Percentiles rank a stretch among this genome's conserved stretches.
These are phyloP conservation scores for Coffea humblotiana DNA, from an alignment of 305 asterid genomes.

Conservation along the genomic window DNA sequence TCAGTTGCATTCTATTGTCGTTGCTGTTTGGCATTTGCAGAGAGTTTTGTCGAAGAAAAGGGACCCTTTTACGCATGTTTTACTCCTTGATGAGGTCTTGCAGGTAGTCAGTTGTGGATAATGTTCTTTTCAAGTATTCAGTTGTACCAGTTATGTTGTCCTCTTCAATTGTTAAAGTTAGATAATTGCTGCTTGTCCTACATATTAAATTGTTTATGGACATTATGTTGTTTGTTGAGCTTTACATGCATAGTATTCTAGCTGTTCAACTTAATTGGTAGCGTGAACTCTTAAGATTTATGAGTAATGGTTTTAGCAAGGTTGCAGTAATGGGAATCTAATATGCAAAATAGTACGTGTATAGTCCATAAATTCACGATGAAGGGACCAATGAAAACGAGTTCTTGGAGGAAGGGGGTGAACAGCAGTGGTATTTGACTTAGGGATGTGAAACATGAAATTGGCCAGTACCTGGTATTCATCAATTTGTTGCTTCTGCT, in stretches of 20 bases:
- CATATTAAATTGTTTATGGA: background rate
- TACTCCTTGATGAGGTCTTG: conserved; percentile 87
- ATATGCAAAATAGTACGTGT: background rate
- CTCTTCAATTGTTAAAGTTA: background rate
- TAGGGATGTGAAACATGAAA: background rate
- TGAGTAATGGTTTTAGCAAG: background rate
- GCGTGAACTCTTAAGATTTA: background rate
- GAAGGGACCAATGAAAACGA: background rate
- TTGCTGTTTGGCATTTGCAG: conserved; percentile 95
- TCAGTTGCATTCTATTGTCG: conserved; percentile 74
- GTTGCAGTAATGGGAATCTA: background rate
- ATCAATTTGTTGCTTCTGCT: background rate
- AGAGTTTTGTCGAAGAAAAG: conserved; percentile 91
- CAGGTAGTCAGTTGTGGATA: conserved; percentile 46
- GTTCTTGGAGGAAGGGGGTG: background rate
- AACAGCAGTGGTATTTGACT: background rate
- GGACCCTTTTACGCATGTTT: conserved; percentile 89
- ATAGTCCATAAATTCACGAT: background rate
- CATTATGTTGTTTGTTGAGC: background rate
- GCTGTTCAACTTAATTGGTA: background rate
- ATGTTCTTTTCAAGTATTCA: background rate
- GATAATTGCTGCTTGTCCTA: background rate
- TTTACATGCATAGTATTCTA: background rate
- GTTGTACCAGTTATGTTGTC: background rate
- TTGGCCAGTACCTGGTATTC: background rate